phyloP scores from a whole-genome alignment of 2,329 filamentous ascomycete genomes.

The Trichophyton mentagrophytes region DNA sequence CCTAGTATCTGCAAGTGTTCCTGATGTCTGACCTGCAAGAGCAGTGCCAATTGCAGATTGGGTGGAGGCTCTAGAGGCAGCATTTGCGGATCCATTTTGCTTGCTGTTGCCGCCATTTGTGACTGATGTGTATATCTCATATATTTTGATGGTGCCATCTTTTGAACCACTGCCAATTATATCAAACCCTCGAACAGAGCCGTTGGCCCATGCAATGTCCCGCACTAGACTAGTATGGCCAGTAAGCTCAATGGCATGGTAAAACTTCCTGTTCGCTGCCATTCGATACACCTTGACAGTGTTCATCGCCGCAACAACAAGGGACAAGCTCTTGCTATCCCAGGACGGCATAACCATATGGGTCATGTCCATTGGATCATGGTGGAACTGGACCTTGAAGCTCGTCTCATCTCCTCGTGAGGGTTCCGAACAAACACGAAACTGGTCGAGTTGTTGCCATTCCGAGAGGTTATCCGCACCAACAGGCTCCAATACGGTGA shows the following conservation, averaged over 20 bases:
- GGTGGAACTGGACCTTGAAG: constrained; percentile 79
- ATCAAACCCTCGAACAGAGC: constrained; percentile 81
- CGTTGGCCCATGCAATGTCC: constrained; percentile 85
- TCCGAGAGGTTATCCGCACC: constrained; percentile 68
- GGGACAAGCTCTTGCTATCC: constrained; percentile 59
- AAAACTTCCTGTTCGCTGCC: constrained; percentile 62
- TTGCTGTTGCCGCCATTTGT: constrained; percentile 19
- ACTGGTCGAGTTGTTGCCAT: constrained; percentile 63
- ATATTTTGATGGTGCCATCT: constrained; percentile 82
- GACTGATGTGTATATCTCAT: constrained; percentile 43
- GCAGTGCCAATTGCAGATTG: constrained; percentile 33
- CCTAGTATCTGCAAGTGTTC: constrained; percentile 21
- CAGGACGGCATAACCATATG: constrained; percentile 71
- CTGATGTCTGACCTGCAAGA: constrained; percentile 22
- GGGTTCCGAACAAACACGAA: constrained; percentile 58
- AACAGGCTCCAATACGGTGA: constrained; percentile 73
- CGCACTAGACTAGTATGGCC: constrained; percentile 66
- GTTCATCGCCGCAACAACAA: constrained; percentile 80
- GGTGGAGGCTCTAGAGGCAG: constrained; percentile 15
- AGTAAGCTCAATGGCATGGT: constrained; percentile 63
- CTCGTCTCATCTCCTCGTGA: constrained; percentile 71
- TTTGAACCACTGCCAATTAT: constrained; percentile 84
- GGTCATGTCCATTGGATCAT: constrained; percentile 60
- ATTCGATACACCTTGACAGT: constrained; percentile 74
- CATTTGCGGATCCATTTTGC: constrained; percentile 19